A percentile compares a stretch with the other conserved stretches of the same genome.
Conservation (phyloP, 2,329 filamentous ascomycete genomes). For the Coleophoma crateriformis region DNA sequence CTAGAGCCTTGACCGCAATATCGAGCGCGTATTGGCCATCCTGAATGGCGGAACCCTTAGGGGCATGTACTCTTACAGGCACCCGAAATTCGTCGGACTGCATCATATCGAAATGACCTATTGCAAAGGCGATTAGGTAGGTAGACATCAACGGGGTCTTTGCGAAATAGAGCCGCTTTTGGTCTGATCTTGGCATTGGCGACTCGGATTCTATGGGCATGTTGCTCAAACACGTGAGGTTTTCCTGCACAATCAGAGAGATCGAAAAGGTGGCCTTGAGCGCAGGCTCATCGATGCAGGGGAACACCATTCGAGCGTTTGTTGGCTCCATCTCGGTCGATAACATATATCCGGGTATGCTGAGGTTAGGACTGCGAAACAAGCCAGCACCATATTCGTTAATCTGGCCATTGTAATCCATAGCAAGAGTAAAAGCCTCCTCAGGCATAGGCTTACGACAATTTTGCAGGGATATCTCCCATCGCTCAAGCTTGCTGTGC, state of each 20-base stretch:
- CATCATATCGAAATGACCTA: slow-evolving; percentile 63
- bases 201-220: slow-evolving; percentile 46
- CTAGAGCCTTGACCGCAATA: slow-evolving; percentile 59
- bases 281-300: slow-evolving; percentile 68
- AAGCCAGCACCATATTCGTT: slow-evolving; percentile 43
- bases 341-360: too few species aligned
- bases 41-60: slow-evolving; percentile 23
- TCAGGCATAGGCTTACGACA: slow-evolving; percentile 55
- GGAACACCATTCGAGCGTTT: slow-evolving; percentile 59
- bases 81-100: slow-evolving; percentile 64
- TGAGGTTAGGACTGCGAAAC: slow-evolving; percentile 44
- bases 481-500: too few species aligned
- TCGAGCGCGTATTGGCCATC: slow-evolving; percentile 34
- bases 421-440: slow-evolving; percentile 53
- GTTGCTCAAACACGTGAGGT: slow-evolving; percentile 54
- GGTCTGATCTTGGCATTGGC: neutral
- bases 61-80: slow-evolving; percentile 63
- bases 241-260: slow-evolving; percentile 45
- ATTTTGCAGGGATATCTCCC: too few species aligned
- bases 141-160: slow-evolving; percentile 66
- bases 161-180: slow-evolving; percentile 61
- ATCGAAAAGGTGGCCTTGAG: slow-evolving; percentile 67
- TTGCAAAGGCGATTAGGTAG: slow-evolving; percentile 64
- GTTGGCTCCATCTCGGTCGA: slow-evolving; percentile 45
- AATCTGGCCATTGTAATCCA: slow-evolving; percentile 57